phyloP scores from a whole-genome alignment of 2,329 filamentous ascomycete genomes.

The Xylaria sp. region DNA sequence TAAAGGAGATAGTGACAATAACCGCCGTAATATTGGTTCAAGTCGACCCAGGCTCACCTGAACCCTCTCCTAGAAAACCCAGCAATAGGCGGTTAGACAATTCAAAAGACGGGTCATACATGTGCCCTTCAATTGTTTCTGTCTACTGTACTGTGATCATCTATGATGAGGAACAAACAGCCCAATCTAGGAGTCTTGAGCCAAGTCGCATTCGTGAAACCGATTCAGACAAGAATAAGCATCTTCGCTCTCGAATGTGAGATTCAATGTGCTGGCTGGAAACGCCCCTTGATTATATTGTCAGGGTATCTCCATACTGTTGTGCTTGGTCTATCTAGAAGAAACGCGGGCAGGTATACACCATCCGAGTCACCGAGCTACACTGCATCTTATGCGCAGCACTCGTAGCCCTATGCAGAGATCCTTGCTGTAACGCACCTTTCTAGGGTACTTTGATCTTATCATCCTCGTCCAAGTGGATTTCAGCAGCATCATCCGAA shows the following conservation, averaged over 20 bases:
- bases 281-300: not conserved
- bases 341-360: not conserved
- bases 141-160: slow-evolving; percentile 1
- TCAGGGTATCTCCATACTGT: not conserved
- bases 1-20: no score
- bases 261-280: not conserved
- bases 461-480: slow-evolving; percentile 43
- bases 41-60: not conserved
- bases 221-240: not conserved
- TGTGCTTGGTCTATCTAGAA: not conserved
- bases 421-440: not conserved
- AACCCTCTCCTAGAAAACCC: not conserved
- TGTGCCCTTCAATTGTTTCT: not conserved
- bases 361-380: not conserved
- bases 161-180: slow-evolving; percentile 4
- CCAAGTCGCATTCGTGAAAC: not conserved
- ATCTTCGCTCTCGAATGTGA: not conserved
- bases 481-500: slow-evolving; percentile 37
- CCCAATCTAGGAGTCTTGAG: not conserved
- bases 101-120: not conserved
- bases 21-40: no score
- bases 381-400: not conserved
- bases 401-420: not conserved
- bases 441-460: slow-evolving; percentile 26
- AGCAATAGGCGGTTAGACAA: not conserved